A percentile compares a stretch with the other conserved stretches of the same genome.
Conservation (phyloP, 441 rosid species). For the Syzygium syzygioides region DNA sequence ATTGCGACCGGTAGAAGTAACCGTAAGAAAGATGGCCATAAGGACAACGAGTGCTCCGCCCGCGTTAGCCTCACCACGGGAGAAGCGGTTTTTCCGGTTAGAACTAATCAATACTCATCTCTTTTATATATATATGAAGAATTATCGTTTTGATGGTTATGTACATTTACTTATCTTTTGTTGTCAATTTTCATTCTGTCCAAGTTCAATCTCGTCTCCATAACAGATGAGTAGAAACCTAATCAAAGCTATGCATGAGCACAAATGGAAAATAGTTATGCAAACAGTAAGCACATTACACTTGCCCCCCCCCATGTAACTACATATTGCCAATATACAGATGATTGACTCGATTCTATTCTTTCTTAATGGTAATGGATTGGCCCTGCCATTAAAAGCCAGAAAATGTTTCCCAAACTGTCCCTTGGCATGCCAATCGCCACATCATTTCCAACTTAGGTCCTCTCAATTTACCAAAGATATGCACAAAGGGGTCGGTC, state of each 20-base stretch:
- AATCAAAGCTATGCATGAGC: background rate
- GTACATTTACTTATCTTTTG: background rate
- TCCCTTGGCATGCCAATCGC: background rate
- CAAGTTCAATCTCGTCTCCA: background rate
- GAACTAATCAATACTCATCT: background rate
- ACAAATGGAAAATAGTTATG: background rate
- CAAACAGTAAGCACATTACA: background rate
- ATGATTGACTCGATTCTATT: background rate
- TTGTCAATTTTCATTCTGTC: background rate
- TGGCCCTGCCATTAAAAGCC: background rate
- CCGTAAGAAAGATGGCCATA: background rate
- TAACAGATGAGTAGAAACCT: background rate
- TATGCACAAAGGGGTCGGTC: background rate
- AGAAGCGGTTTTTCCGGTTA: background rate
- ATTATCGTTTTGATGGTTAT: background rate
- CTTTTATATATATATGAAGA: background rate
- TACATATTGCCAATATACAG: background rate
- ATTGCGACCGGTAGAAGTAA: background rate
- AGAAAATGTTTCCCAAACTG: background rate
- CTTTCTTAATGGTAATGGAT: background rate
- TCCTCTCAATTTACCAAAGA: background rate
- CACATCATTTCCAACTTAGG: background rate
- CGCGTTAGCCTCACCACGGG: no score
- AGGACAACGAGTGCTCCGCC: background rate
- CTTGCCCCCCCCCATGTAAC: background rate